Evolutionary conservation across 805 yeast genomes (phyloP).

Genomic region (Lipomyces sp.): DNA sequence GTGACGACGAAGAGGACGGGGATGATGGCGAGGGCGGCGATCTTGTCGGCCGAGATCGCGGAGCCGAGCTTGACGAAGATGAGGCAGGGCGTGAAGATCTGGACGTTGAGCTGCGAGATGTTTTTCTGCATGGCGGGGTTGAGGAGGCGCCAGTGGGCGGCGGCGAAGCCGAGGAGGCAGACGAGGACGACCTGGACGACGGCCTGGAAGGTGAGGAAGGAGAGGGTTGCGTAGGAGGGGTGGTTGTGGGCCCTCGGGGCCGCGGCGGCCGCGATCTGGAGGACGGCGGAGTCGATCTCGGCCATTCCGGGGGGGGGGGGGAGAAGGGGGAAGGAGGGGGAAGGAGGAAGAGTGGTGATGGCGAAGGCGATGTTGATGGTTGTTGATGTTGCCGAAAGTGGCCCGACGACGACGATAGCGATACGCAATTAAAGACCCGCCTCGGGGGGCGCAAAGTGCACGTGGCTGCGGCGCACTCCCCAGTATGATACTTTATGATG

Average conservation of each 20-base stretch:
- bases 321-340: not conserved
- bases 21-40: conserved; percentile 75
- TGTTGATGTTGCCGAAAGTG: not conserved
- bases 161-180: conserved; percentile 80
- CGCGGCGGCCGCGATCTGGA: not conserved
- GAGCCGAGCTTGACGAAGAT: conserved; percentile 77
- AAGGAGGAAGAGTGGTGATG: not conserved
- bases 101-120: conserved; percentile 76
- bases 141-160: conserved; percentile 70
- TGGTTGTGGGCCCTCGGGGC: conserved; percentile 10
- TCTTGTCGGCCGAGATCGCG: conserved; percentile 65
- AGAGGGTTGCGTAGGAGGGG: conserved; percentile 37
- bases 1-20: conserved; percentile 81
- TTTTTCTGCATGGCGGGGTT: conserved; percentile 71
- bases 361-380: not conserved
- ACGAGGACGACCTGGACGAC: conserved; percentile 86
- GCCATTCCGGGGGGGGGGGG: not conserved
- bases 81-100: conserved; percentile 91
- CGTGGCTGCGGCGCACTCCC: no score
- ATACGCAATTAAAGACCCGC: no score
- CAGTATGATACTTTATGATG: no score
- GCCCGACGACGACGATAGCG: no score
- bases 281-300: not conserved
- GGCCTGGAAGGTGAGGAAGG: conserved; percentile 82
- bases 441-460: no score